Base-by-base conservation (phyloP, 345 rosid genomes). In the Eucalyptus grandis region DNA sequence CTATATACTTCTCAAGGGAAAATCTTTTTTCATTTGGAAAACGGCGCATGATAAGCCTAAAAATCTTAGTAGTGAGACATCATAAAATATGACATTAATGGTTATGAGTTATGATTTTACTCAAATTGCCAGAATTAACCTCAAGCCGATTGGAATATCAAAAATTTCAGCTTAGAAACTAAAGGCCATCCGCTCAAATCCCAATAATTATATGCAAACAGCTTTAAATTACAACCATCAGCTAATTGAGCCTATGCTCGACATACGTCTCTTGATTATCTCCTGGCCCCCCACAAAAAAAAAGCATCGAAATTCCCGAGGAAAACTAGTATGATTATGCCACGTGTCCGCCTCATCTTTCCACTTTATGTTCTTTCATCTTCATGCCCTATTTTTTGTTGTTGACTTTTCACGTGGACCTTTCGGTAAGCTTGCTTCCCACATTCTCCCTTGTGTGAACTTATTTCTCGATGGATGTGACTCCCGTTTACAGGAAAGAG, bases 201-300 rank as follows among this genome's bases (percentile, higher is more conserved):
- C 9, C 69, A 62, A 62, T 30, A 30, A 27, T 62, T 62, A 19
- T 53, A 62, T 13, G 9, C 17, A 62, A 30, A 62, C 2, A 10
- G 11, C 0, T 17, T 4, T 34, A 7, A 34, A 3, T 69, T 17
- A 34, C 24, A 21, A 11, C 24, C 0, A 6, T 9, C 2, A 9
- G 44, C 43, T 9, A 69, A 34, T 69, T 16, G 6, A 16, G 43
- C 12, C 24, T 69, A 1, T 31, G 13, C 43, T 31, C 81, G 6
- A 2, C 17, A 13, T 15, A 14, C 69, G 2, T 0, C 15, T 37
- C 27, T 37, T 19, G 4, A 72, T 34, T 17, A 17, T 72, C 19
- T 27, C 44, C 8, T 11, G 7, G 2, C 24, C 43, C 81, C 5
- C 22, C 43, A 3, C 3, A 17, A 9, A 69, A 69, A 62, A 31